These are phyloP conservation scores for Castanospermum australe DNA, from an alignment of 306 rosid species.

Conservation along the genomic window DNA sequence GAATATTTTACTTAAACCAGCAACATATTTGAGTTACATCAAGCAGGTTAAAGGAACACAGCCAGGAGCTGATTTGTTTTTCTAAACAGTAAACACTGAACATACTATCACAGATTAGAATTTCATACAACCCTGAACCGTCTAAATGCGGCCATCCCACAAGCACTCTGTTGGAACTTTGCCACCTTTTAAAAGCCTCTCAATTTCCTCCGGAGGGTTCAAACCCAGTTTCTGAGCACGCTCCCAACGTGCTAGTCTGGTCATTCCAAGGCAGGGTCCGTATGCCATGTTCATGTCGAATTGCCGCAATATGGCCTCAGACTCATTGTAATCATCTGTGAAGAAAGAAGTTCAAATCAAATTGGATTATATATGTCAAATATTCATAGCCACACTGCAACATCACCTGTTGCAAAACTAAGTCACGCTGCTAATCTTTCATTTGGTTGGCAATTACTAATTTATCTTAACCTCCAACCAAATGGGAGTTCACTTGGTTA, in stretches of 20 bases:
- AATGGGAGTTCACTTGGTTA: background rate
- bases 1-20: no score
- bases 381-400: background rate
- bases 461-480: background rate
- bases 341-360: background rate
- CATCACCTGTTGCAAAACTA: background rate
- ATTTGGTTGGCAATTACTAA: background rate
- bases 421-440: background rate
- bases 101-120: background rate
- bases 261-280: conserved; percentile 84
- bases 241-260: conserved; percentile 74
- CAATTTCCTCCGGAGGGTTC: conserved; percentile 65
- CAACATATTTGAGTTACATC: background rate
- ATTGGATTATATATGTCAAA: background rate
- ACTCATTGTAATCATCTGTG: conserved; percentile 55
- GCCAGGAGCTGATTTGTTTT: conserved; percentile 29
- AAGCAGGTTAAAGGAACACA: conserved; percentile 1
- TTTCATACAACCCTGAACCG: background rate
- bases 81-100: background rate
- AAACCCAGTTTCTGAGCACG: conserved; percentile 70
- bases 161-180: conserved; percentile 42
- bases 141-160: conserved; percentile 65
- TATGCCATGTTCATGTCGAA: conserved; percentile 81
- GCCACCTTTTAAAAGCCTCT: conserved; percentile 40
- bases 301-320: conserved; percentile 60